A percentile compares a stretch with the other conserved stretches of the same genome.
These are phyloP conservation scores for Iberis amara DNA, from an alignment of 441 rosid species.

Conservation along the genomic window DNA sequence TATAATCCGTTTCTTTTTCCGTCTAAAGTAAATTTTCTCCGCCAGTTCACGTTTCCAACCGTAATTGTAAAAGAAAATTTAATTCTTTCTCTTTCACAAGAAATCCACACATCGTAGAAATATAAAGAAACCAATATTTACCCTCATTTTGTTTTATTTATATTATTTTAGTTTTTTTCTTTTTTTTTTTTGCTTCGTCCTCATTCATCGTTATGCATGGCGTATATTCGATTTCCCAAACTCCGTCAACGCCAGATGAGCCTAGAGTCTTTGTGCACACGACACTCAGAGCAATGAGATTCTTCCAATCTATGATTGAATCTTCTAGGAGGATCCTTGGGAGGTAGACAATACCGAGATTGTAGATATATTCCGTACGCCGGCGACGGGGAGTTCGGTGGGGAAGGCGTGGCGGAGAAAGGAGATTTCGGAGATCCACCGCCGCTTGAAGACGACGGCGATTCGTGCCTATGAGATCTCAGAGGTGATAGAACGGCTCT, in stretches of 20 bases:
- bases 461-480: constrained; percentile 43
- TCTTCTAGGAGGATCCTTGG: constrained; percentile 26
- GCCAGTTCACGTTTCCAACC: too few species aligned
- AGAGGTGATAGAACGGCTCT: constrained; percentile 57
- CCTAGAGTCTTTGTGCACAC: constrained; percentile 27
- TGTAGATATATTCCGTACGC: constrained; percentile 12
- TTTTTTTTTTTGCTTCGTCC: too few species aligned
- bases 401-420: constrained; percentile 15
- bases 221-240: too few species aligned
- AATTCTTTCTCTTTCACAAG: too few species aligned
- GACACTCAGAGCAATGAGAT: constrained; percentile 22
- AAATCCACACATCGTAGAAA: too few species aligned
- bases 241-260: constrained; percentile 24
- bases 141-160: too few species aligned
- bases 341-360: constrained; percentile 24
- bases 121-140: too few species aligned
- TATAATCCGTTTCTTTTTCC: too few species aligned
- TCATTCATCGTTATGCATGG: too few species aligned
- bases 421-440: constrained; percentile 31
- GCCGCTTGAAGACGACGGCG: constrained; percentile 44
- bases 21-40: too few species aligned
- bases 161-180: too few species aligned
- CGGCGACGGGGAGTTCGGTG: constrained; percentile 30
- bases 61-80: too few species aligned
- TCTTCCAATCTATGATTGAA: constrained; percentile 18